Conservation (phyloP, 768 basidiomycete genomes). For the Rhizopogon vinicolor region DNA sequence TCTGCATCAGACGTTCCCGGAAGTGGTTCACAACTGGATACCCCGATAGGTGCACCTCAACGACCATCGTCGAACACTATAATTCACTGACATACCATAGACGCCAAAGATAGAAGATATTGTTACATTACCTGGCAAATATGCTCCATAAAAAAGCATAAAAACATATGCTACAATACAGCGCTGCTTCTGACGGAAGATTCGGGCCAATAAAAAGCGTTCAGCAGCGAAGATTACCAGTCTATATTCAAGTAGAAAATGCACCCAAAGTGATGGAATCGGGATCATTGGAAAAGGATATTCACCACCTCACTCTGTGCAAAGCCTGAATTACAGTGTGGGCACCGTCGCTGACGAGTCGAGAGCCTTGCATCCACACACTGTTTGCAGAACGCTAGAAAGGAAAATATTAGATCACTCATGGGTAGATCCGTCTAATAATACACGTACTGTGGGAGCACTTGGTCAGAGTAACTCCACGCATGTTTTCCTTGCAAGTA, state of each 20-base stretch:
- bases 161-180: conserved; percentile 1
- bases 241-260: background rate
- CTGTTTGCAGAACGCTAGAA: conserved; percentile 74
- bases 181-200: background rate
- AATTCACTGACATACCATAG: background rate
- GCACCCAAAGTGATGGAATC: background rate
- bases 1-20: too few species aligned
- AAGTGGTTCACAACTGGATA: too few species aligned
- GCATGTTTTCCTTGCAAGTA: conserved; percentile 75
- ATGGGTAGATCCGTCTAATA: background rate
- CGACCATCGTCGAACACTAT: background rate
- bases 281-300: conserved; percentile 50
- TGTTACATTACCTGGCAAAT: background rate
- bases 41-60: background rate
- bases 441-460: conserved; percentile 83
- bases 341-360: conserved; percentile 92
- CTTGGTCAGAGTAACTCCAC: conserved; percentile 77
- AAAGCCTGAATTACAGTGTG: conserved; percentile 80
- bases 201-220: background rate
- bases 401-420: background rate
- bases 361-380: conserved; percentile 86
- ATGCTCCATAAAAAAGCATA: conserved; percentile 1
- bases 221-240: background rate
- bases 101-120: background rate
- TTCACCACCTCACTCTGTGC: conserved; percentile 78